Evolutionary conservation across 768 basidiomycete species (phyloP).

Genomic region (Leccinum uliginosum): DNA sequence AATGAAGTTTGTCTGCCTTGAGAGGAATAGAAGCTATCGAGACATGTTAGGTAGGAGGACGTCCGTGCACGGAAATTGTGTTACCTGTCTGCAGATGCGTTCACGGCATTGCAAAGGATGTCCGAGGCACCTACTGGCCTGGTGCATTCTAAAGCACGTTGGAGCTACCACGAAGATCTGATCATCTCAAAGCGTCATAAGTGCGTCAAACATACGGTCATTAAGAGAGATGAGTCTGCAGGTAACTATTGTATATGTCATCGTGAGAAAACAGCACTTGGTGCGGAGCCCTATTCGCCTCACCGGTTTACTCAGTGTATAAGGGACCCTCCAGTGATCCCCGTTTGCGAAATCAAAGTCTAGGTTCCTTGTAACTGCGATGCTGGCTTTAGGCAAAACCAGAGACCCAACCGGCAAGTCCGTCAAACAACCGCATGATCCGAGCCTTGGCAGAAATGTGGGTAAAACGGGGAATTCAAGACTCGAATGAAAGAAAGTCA

Average conservation of each 20-base stretch:
- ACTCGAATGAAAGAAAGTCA: neutral
- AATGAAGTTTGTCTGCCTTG: slow-evolving; percentile 83
- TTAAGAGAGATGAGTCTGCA: slow-evolving; percentile 54
- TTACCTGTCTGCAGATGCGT: slow-evolving; percentile 83
- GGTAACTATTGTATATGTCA: slow-evolving; percentile 37
- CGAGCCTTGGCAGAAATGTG: slow-evolving; percentile 46
- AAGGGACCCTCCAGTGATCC: slow-evolving; percentile 41
- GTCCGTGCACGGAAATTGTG: neutral
- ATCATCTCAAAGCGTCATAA: neutral
- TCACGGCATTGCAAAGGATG: slow-evolving; percentile 45
- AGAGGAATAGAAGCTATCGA: slow-evolving; percentile 74
- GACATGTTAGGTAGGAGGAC: slow-evolving; percentile 5
- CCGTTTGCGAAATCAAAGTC: slow-evolving; percentile 67
- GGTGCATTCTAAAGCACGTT: slow-evolving; percentile 38
- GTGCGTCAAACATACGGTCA: slow-evolving; percentile 37
- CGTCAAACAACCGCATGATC: slow-evolving; percentile 72
- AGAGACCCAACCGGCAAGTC: slow-evolving; percentile 72
- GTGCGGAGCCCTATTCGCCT: slow-evolving; percentile 6
- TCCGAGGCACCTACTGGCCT: slow-evolving; percentile 38
- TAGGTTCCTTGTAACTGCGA: slow-evolving; percentile 69
- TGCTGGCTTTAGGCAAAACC: slow-evolving; percentile 63
- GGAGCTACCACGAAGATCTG: slow-evolving; percentile 37
- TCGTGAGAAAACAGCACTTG: slow-evolving; percentile 1
- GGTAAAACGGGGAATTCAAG: neutral
- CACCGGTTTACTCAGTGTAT: slow-evolving; percentile 66